Base-by-base conservation (phyloP, 2,329 filamentous ascomycete species). In the Fusarium sp. region DNA sequence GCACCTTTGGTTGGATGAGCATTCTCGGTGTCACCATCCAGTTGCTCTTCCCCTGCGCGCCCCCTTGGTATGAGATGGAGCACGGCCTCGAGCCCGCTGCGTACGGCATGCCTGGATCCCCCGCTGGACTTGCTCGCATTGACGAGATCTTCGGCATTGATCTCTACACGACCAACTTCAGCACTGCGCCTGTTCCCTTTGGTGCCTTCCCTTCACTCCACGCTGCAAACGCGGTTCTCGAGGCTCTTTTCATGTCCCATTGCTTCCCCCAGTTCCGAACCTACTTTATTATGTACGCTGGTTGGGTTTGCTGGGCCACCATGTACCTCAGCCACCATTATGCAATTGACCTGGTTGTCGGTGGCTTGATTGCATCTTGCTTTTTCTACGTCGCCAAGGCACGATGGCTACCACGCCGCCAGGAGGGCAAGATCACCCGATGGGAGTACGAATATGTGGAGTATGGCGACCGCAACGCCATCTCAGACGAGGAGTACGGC, bases 291-390 rank as follows among this genome's bases (percentile, higher is more conserved):
- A 85, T 88, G 70, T 98, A 98, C 81, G 92, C 92, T 46, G 87
- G 92, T 78, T 98, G 95, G 95, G 90, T 98, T 76, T 98, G 94
- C 93, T 98, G 95, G 94, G 92, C 94, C 14, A 98, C 95, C 73
- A 97, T 98, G 94, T 98, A 98, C 78, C 88, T 98, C 55, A 97
- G 93, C 76, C 95, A 98, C 81, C 95, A 98, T 83, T 98, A 98
- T 79, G 95, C 94, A 32, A 92, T 98, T 42, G 95, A 98, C 79
- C 85, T 98, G 53, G 93, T 98, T 27, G 93, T 88, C 37, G 95
- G 95, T 73, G 94, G 91, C 78, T 84, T 97, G 65, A 85, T 94
- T 64, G 92, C 94, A 25, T 91, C 91, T 14, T 84, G 92, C 53
- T 90, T 92, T 62, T 98, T 93, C 85, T 97, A 95, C 82, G 88